Base-by-base conservation (phyloP, 2,329 filamentous ascomycete species). In the Daldinia eschscholtzii region DNA sequence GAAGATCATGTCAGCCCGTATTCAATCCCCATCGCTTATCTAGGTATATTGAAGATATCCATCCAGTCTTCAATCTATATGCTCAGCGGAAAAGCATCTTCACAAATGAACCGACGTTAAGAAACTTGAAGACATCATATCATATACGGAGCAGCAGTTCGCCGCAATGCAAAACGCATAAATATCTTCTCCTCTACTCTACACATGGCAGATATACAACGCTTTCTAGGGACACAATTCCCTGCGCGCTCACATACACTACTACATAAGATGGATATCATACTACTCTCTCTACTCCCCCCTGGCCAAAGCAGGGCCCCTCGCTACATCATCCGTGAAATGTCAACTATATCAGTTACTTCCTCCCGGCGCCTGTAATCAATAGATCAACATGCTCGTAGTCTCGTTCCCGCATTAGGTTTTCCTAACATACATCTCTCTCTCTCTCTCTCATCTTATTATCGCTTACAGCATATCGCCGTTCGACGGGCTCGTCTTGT, bases 401-500 rank as follows among this genome's bases (percentile, higher is more conserved):
- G 6, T 23, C 37, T 46, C 37, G 18, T 59, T 42, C 35, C 37
- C 33, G 20, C 33, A 35, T 35, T 53, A 53, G 28, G 50, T 37
- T 39, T 1, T 4, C 35, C 35, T 39, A 39, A 26, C 35, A 39
- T 55, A 55, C 23, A 55, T 35, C 15, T 65, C 46, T n/a, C n/a
- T n/a, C 28, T 30, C 28, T 30, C 28, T 30, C 57, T 65, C 65
- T 60, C 52, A 65, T 37, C 42, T 7, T 23, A 23, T 23, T 2
- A 23, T 23, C 20, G 1, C 33, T 70, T 53, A 75, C 26, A 74
- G 18, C 70, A 74, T 73, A 55, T 77, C 75, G 4, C 75, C 63
- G 6, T 35, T 72, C 1, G 74, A 74, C n/a, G 71, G 64, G 28
- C 71, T 75, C 7, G 71, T 35, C 56, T 76, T 76, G 20, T 75